Percentiles rank a stretch among this genome's conserved stretches.
Evolutionary conservation across 805 yeast genomes (phyloP).

Genomic region (Candida hungchunana): DNA sequence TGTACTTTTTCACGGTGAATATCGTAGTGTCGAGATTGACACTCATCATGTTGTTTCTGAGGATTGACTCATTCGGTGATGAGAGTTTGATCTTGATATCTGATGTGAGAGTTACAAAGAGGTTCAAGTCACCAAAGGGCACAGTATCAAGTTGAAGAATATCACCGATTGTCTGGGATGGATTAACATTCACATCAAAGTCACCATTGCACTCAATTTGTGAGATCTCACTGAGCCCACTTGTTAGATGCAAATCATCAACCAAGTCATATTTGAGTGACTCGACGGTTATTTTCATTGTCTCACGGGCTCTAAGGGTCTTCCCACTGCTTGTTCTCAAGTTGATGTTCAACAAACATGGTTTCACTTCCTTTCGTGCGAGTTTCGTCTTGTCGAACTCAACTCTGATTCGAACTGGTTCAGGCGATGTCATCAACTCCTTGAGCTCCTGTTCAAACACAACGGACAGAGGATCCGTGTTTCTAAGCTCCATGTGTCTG

Average conservation of each 20-base stretch:
- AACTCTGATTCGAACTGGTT: conserved; percentile 17
- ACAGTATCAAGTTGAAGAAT: conserved; percentile 32
- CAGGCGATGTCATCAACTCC: conserved; percentile 1
- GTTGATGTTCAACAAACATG: conserved; percentile 17
- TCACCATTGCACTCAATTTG: conserved; percentile 22
- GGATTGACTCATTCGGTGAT: conserved; percentile 16
- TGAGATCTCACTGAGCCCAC: conserved; percentile 14
- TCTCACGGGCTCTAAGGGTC: conserved; percentile 11
- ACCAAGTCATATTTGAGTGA: conserved; percentile 16
- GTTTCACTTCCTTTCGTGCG: conserved; percentile 5
- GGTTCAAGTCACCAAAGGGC: conserved; percentile 27
- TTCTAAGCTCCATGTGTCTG: conserved; percentile 12
- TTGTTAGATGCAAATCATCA: conserved; percentile 14
- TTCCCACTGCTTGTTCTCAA: conserved; percentile 20
- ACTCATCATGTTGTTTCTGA: conserved; percentile 13
- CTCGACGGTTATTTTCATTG: conserved; percentile 12
- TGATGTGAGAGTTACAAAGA: conserved; percentile 22
- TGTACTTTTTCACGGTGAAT: conserved; percentile 22
- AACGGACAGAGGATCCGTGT: conserved; percentile 14
- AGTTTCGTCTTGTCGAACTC: conserved; percentile 19
- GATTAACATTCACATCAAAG: conserved; percentile 12
- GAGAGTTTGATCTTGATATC: conserved; percentile 27
- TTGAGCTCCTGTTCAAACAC: conserved; percentile 13
- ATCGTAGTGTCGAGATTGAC: conserved; percentile 20
- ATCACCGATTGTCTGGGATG: conserved; percentile 23